phyloP scores from a whole-genome alignment of 108 stramenopile genomes.

The Fragilaria crotonensis region DNA sequence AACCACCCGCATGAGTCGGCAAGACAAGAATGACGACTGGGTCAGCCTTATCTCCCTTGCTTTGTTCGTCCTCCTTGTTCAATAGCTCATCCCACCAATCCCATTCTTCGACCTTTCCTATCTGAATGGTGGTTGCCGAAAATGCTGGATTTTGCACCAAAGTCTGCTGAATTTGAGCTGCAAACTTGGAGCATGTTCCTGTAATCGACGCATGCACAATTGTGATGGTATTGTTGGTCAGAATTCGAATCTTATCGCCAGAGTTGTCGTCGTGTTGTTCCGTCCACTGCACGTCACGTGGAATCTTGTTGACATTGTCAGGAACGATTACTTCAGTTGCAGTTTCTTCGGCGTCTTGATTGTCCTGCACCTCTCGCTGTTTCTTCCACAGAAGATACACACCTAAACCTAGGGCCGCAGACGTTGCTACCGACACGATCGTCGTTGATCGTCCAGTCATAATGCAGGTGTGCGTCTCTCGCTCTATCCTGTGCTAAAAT shows the following conservation, averaged over 20 bases:
- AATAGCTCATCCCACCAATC: conserved; percentile 92
- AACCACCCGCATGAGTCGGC: conserved; percentile 74
- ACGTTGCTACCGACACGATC: too few species aligned
- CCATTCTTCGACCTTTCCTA: conserved; percentile 43
- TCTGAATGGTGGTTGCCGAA: conserved; percentile 22
- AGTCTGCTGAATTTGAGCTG: conserved; percentile 22
- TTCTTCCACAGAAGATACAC: too few species aligned
- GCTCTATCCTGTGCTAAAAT: too few species aligned
- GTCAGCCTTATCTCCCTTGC: neutral
- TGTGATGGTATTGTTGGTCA: conserved; percentile 45
- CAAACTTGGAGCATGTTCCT: conserved; percentile 59
- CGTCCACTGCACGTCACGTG: too few species aligned
- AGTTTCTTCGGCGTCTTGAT: too few species aligned
- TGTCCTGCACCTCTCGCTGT: too few species aligned
- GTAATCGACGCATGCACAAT: conserved; percentile 77
- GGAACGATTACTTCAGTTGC: too few species aligned
- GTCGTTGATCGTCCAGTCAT: too few species aligned
- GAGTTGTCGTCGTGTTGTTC: too few species aligned
- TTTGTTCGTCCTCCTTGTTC: conserved; percentile 51
- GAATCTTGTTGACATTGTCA: too few species aligned
- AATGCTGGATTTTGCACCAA: neutral
- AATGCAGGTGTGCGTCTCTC: too few species aligned
- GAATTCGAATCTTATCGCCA: conserved; percentile 19
- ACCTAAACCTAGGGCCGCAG: too few species aligned
- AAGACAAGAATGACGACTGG: conserved; percentile 54